These are phyloP conservation scores for Solanum etuberosum DNA, from an alignment of 257 asterid genomes.

Conservation along the genomic window DNA sequence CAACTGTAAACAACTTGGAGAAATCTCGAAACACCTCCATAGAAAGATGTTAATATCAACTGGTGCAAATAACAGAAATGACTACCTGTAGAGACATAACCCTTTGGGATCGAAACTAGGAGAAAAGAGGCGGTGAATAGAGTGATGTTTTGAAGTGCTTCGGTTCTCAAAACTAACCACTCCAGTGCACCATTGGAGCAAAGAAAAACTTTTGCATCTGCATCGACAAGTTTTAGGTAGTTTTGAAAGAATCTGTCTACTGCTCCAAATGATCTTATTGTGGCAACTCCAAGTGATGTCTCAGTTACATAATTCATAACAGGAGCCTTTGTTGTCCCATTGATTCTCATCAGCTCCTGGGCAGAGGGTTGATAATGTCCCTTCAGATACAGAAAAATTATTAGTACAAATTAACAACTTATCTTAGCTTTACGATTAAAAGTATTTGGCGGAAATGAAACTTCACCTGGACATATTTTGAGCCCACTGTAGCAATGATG, in stretches of 20 bases:
- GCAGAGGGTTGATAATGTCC: slow-evolving; percentile 69
- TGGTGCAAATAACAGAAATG: background rate
- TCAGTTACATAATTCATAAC: slow-evolving; percentile 68
- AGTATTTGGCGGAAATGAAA: background rate
- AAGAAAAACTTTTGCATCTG: slow-evolving; percentile 62
- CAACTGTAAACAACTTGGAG: background rate
- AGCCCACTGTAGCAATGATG: slow-evolving; percentile 33
- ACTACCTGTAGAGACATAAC: slow-evolving; percentile 48
- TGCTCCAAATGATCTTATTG: slow-evolving; percentile 50
- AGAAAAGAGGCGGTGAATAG: slow-evolving; percentile 49
- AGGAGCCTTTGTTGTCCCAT: slow-evolving; percentile 80
- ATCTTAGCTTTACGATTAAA: background rate
- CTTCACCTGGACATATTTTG: slow-evolving; percentile 68
- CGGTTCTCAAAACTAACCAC: slow-evolving; percentile 68
- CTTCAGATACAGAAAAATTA: slow-evolving; percentile 14
- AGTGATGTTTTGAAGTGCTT: slow-evolving; percentile 59
- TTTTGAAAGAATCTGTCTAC: slow-evolving; percentile 44
- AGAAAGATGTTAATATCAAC: background rate
- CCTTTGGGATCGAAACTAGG: slow-evolving; percentile 35
- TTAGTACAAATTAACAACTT: background rate
- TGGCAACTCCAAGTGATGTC: slow-evolving; percentile 66
- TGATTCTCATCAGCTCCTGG: slow-evolving; percentile 71
- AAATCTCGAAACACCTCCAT: background rate
- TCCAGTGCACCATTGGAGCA: slow-evolving; percentile 52
- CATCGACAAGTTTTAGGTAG: slow-evolving; percentile 46